Evolutionary conservation across 2,329 filamentous ascomycete genomes (phyloP).

Genomic region (Fusarium sp.): DNA sequence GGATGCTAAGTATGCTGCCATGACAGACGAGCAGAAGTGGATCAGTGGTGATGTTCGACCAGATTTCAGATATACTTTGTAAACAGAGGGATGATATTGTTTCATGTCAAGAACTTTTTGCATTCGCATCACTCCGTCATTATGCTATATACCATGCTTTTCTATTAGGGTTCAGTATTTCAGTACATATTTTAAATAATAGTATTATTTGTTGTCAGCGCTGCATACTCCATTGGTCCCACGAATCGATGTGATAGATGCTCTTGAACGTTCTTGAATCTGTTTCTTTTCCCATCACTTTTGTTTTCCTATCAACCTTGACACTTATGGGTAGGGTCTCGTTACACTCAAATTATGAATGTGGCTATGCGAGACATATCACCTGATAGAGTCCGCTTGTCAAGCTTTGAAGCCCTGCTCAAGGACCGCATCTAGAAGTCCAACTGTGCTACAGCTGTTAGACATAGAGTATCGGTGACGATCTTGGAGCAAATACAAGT

Average conservation of each 20-base stretch:
- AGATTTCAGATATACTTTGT: slow-evolving; percentile 52
- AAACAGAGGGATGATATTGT: not conserved
- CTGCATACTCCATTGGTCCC: not conserved
- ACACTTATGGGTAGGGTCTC: too few species aligned
- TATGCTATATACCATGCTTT: not conserved
- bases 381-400: not conserved
- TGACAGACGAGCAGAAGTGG: slow-evolving; percentile 65
- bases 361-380: not conserved
- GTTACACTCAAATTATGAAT: not conserved
- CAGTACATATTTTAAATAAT: not conserved
- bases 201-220: not conserved
- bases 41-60: slow-evolving; percentile 66
- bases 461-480: not conserved
- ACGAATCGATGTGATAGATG: rapidly evolving
- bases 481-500: rapidly evolving
- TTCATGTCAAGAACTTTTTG: rapidly evolving
- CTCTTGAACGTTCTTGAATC: not conserved
- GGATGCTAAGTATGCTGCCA: slow-evolving; percentile 66
- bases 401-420: not conserved
- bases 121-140: not conserved
- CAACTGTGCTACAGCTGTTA: not conserved
- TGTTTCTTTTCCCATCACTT: too few species aligned
- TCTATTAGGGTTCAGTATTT: not conserved
- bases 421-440: not conserved
- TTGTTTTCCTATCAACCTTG: too few species aligned